Evolutionary conservation across 78 protist species (phyloP), one percentile per base, ranked within the genome.

Genomic region (Dictyostelium purpureum): DNA sequence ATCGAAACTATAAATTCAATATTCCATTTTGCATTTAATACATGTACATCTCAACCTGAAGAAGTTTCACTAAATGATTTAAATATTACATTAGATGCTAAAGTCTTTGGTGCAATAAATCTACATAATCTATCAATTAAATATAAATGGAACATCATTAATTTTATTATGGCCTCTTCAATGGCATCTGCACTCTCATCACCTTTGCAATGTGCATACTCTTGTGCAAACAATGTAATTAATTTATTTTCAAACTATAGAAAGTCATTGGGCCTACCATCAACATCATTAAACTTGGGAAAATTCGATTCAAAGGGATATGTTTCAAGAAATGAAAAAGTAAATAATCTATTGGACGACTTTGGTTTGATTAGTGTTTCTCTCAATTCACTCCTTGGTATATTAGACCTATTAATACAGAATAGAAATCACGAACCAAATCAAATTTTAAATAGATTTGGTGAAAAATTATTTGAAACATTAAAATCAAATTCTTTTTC

Each of bases 151-250:
- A n/a, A 77, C 9, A 28, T 74, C 63, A 74, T 26, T 14, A 14
- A 77, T 54, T 88, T 88, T 42, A 33, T 95, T 47, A 37, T 90
- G 31, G 52, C 57, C 35, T 89, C 95, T 6, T 79, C 94, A 24
- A 57, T 90, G 16, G 70, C 38, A 10, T 33, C 77, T 77, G 88
- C 12, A 63, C 80, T 11, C 10, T 66, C 24, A 37, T 94, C 12
- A 42, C 40, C 54, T 88, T 88, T 89, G 96, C 94, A 47, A 45
- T 89, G 12, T 45, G 79, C 87, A 21, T 96, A 96, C 73, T 71
- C 95, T 7, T 85, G 89, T 24, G 92, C 96, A 33, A 93, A 93
- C 88, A 69, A 75, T 19, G 89, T 88, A 37, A 81, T 93, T 6
- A 93, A 93, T 45, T 38, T 78, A 31, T 47, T 93, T 14, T 75